Conservation (phyloP, 2,329 filamentous ascomycete genomes). For the Penicillium polonicum region DNA sequence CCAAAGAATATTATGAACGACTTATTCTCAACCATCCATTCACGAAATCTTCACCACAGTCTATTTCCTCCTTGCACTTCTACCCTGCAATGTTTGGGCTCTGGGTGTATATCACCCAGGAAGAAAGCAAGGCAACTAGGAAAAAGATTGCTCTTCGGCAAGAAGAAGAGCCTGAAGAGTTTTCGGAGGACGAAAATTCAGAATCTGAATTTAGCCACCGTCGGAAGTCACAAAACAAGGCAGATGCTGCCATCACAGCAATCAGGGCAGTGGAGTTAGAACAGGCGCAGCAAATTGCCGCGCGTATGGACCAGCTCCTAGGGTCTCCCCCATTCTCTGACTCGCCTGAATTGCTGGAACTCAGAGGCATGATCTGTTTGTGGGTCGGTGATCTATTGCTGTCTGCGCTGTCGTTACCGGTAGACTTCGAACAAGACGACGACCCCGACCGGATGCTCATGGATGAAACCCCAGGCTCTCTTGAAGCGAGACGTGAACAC, state of each 20-base stretch:
- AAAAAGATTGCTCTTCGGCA: constrained; percentile 35
- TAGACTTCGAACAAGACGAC: constrained; percentile 15
- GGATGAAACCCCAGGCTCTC: constrained; percentile 26
- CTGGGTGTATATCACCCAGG: constrained; percentile 73
- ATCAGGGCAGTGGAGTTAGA: constrained; percentile 55
- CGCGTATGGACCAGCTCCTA: constrained; percentile 69
- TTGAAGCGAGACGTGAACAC: constrained; percentile 34
- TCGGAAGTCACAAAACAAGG: constrained; percentile 37
- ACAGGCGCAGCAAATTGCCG: constrained; percentile 62
- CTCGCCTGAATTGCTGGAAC: constrained; percentile 63
- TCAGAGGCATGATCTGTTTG: constrained; percentile 71
- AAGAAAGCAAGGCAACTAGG: constrained; percentile 54
- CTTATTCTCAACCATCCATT: constrained; percentile 76
- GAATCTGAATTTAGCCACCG: constrained; percentile 23
- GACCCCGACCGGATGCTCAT: constrained; percentile 17
- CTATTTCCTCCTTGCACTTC: constrained; percentile 69
- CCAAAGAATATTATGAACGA: constrained; percentile 70
- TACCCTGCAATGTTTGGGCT: constrained; percentile 77
- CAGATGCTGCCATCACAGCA: constrained; percentile 29
- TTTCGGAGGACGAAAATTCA: constrained; percentile 35
- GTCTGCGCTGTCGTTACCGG: constrained; percentile 31
- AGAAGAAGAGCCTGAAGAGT: constrained; percentile 25
- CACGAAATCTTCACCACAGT: constrained; percentile 58
- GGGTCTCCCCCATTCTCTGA: constrained; percentile 68
- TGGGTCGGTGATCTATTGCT: constrained; percentile 69